These are phyloP conservation scores for Raffaelea ambrosiae DNA, from an alignment of 2,329 filamentous ascomycete genomes.

Conservation along the genomic window DNA sequence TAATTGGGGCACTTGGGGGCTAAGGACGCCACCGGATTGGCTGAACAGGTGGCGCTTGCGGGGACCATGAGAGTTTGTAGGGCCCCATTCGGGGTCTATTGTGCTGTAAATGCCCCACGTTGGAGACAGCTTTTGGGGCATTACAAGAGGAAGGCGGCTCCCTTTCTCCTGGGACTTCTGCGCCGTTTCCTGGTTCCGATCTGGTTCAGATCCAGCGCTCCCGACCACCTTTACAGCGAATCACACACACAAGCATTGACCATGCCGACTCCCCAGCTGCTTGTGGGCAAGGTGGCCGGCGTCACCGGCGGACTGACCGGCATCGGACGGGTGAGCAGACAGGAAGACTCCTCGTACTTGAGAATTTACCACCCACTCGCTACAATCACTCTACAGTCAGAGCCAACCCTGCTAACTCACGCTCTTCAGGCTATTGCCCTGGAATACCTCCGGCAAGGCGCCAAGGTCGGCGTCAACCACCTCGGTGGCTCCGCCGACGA, in stretches of 20 bases:
- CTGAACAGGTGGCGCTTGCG: background rate
- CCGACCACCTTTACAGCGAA: too few relatives aligned
- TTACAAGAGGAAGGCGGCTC: background rate
- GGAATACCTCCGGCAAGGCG: slow-evolving; percentile 11
- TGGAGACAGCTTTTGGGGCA: background rate
- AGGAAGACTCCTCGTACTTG: too few relatives aligned
- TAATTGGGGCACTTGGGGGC: too few relatives aligned
- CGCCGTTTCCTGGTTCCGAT: too few relatives aligned
- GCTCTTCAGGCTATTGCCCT: slow-evolving; percentile 11
- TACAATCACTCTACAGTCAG: background rate
- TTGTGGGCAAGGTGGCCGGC: slow-evolving; percentile 11
- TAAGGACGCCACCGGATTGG: background rate
- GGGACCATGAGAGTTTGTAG: background rate
- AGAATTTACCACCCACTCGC: background rate
- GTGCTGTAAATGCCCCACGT: background rate
- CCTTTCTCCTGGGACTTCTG: background rate
- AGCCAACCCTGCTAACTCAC: too few relatives aligned
- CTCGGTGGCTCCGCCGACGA: slow-evolving; percentile 9
- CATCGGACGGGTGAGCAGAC: slow-evolving; percentile 8
- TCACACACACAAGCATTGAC: background rate
- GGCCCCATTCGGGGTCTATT: background rate
- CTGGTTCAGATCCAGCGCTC: too few relatives aligned
- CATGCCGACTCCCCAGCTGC: slow-evolving; percentile 9
- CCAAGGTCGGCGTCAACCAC: slow-evolving; percentile 11
- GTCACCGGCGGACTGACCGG: slow-evolving; percentile 12